Base-by-base conservation (phyloP, 441 rosid genomes). In the Erodium trifolium region DNA sequence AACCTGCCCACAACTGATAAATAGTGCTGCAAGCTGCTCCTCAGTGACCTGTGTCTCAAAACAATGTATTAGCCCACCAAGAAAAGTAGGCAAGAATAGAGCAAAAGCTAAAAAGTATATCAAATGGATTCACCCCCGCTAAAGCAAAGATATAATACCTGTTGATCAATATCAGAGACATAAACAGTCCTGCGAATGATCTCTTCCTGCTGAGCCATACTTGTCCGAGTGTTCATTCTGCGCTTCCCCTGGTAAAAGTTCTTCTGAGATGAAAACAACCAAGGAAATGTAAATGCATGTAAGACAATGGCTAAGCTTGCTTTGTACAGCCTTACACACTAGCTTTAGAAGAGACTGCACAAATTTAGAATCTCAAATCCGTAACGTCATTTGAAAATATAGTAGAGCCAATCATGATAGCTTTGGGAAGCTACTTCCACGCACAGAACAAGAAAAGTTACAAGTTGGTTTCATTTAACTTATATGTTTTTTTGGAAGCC, bases 141-240 rank as follows among this genome's bases (percentile, higher is more conserved):
- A 65, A 27, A 11, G 19, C 1, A 55, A 73, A 43, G 1, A 43
- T 43, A 0, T 8, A 53, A 35, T 63, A 89, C 98, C 91, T 90
- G 96, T 62, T 88, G 95, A 78, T 90, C 96, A 75, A 92, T 85
- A 79, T 90, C 98, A 76, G 96, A 88, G 47, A 92, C 98, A 68
- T 88, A 90, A 7, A 92, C 92, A 68, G 98, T 92, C 86, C 91
- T 81, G 64, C 89, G 78, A 65, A 92, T 88, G 67, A 92, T 69
- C 68, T 92, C 98, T 29, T 90, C 96, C 34, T 87, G 78, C 71
- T 92, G 98, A 65, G 96, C 98, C 78, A 86, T 79, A 78, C 87
- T 83, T 68, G 96, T 90, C 77, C 96, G 81, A 74, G 83, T 76
- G 79, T 87, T 92, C 78, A 81, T 72, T 67, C 86, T 86, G n/a